phyloP scores from a whole-genome alignment of 345 rosid species.

The Balakata baccata region DNA sequence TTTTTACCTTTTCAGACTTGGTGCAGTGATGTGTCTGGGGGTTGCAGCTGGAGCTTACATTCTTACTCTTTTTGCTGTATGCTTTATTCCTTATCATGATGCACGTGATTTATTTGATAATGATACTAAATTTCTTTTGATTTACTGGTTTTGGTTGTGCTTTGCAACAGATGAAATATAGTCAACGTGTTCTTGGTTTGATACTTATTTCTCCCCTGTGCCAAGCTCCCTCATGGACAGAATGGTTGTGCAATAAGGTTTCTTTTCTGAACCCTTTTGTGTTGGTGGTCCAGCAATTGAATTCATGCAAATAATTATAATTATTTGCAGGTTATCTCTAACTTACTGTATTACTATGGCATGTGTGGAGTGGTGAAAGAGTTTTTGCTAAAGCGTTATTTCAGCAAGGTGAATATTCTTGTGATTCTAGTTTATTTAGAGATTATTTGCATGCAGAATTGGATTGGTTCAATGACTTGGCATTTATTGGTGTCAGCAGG shows the following conservation, averaged over 20 bases:
- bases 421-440: slow-evolving; percentile 14
- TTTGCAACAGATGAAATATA: slow-evolving; percentile 75
- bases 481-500: slow-evolving; percentile 47
- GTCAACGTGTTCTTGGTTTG: slow-evolving; percentile 80
- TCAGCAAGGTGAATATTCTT: slow-evolving; percentile 66
- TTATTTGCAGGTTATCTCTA: slow-evolving; percentile 66
- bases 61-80: slow-evolving; percentile 88
- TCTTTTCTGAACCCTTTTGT: slow-evolving; percentile 20
- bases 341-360: slow-evolving; percentile 84
- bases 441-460: slow-evolving; percentile 9
- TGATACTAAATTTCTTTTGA: background rate
- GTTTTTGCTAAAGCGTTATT: slow-evolving; percentile 75
- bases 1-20: slow-evolving; percentile 52
- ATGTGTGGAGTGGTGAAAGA: slow-evolving; percentile 93
- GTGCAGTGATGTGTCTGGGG: slow-evolving; percentile 98
- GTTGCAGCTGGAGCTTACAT: slow-evolving; percentile 96
- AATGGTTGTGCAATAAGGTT: slow-evolving; percentile 88
- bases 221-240: slow-evolving; percentile 88
- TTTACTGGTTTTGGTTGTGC: slow-evolving; percentile 10
- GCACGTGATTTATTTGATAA: background rate
- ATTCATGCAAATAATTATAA: slow-evolving; percentile 16
- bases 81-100: slow-evolving; percentile 27
- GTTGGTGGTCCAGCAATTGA: slow-evolving; percentile 6
- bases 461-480: slow-evolving; percentile 21
- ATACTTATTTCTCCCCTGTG: slow-evolving; percentile 95